Evolutionary conservation across 257 asterid genomes (phyloP).

Genomic region (Asclepias syriaca): DNA sequence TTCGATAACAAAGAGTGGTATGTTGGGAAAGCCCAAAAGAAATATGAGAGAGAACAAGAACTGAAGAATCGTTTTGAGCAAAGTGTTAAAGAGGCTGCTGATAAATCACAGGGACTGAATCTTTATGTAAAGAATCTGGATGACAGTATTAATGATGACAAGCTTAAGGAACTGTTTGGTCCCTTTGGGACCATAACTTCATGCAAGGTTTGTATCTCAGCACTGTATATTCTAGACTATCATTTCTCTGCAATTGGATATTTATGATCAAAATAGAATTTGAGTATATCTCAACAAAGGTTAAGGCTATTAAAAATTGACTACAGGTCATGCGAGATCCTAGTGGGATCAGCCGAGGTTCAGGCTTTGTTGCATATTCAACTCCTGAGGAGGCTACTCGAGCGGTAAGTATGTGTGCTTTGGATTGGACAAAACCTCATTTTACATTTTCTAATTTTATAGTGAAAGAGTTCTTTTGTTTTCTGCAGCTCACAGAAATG

Average conservation of each 20-base stretch:
- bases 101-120: conserved; percentile 71
- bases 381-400: conserved; percentile 82
- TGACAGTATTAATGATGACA: conserved; percentile 75
- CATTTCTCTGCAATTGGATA: background rate
- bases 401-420: conserved; percentile 52
- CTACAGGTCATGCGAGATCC: conserved; percentile 87
- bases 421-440: background rate
- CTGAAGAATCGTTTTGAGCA: conserved; percentile 71
- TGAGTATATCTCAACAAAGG: background rate
- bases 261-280: background rate
- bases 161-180: conserved; percentile 74
- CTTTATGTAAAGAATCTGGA: conserved; percentile 84
- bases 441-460: background rate
- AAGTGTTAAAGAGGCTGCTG: conserved; percentile 70
- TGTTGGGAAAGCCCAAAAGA: conserved; percentile 95
- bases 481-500: conserved; percentile 70
- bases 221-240: background rate
- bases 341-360: conserved; percentile 83
- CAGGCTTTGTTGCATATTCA: conserved; percentile 95
- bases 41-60: conserved; percentile 76
- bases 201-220: conserved; percentile 60
- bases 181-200: conserved; percentile 78
- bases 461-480: background rate
- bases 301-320: conserved; percentile 9
- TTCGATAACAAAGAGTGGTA: conserved; percentile 77